A percentile compares a stretch with the other conserved stretches of the same genome.
phyloP scores from a whole-genome alignment of 2,329 filamentous ascomycete species.

The Sporothrix sp. region DNA sequence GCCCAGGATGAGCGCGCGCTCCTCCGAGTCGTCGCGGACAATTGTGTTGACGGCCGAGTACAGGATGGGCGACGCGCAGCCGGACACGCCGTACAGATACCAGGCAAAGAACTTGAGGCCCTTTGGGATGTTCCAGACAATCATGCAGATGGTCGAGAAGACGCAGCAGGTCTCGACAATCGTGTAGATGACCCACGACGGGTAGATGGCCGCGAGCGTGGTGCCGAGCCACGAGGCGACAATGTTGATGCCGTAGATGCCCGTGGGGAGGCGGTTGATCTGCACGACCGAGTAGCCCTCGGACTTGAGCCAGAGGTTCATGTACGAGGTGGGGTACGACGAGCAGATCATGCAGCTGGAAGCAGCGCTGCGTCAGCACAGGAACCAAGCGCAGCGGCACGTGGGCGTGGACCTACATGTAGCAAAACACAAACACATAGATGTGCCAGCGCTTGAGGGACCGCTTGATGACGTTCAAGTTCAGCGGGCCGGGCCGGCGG shows the following conservation, averaged over 20 bases:
- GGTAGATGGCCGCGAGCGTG: slow-evolving; percentile 41
- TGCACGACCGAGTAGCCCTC: slow-evolving; percentile 38
- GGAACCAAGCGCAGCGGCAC: not conserved
- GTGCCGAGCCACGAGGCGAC: slow-evolving; percentile 40
- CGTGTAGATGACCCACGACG: slow-evolving; percentile 38
- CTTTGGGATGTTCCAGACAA: slow-evolving; percentile 40
- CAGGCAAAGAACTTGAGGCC: slow-evolving; percentile 37
- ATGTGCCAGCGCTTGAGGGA: slow-evolving; percentile 41
- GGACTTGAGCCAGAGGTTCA: slow-evolving; percentile 44
- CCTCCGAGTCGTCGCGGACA: slow-evolving; percentile 31
- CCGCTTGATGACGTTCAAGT: slow-evolving; percentile 34
- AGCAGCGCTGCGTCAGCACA: not conserved
- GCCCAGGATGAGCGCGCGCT: slow-evolving; percentile 31
- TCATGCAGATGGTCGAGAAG: slow-evolving; percentile 36
- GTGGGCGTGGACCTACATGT: slow-evolving; percentile 31
- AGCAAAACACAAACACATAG: slow-evolving; percentile 38
- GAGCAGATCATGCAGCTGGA: slow-evolving; percentile 33
- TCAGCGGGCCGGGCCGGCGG: slow-evolving; percentile 31
- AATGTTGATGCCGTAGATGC: slow-evolving; percentile 37
- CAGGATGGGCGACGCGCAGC: slow-evolving; percentile 32
- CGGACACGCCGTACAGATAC: slow-evolving; percentile 31
- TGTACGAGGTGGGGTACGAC: slow-evolving; percentile 36
- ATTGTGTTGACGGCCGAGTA: slow-evolving; percentile 36
- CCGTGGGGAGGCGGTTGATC: slow-evolving; percentile 41
- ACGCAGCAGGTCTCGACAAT: slow-evolving; percentile 30